These are phyloP conservation scores for Begonia peltatifolia DNA, from an alignment of 306 rosid genomes.

Conservation along the genomic window DNA sequence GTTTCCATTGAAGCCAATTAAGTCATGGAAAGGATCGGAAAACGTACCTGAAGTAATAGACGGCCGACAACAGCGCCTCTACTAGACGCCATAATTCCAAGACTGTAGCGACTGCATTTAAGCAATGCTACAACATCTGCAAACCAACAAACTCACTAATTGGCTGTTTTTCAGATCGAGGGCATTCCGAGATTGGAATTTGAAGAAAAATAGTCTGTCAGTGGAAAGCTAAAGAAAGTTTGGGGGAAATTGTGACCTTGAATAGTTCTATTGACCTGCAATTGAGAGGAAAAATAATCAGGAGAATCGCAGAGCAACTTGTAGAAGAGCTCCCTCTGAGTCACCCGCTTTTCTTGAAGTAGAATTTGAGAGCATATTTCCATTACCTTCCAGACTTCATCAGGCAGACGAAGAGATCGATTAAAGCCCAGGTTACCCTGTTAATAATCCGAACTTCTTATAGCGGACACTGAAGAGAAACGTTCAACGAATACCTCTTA, in stretches of 20 bases:
- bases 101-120: constrained; percentile 80
- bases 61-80: constrained; percentile 82
- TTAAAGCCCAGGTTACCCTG: not conserved
- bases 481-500: constrained; percentile 36
- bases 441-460: not conserved
- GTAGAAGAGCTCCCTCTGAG: constrained; percentile 88
- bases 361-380: constrained; percentile 64
- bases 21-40: not conserved
- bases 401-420: not conserved
- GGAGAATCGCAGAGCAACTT: constrained; percentile 68
- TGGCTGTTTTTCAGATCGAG: not conserved
- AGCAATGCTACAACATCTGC: constrained; percentile 84
- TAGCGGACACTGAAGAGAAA: not conserved
- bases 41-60: constrained; percentile 42
- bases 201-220: too few relatives aligned
- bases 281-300: constrained; percentile 56
- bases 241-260: constrained; percentile 42
- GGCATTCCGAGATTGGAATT: not conserved
- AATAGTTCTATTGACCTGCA: constrained; percentile 60
- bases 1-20: not conserved
- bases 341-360: constrained; percentile 62
- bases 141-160: not conserved
- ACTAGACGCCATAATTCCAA: constrained; percentile 94
- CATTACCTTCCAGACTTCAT: constrained; percentile 85
- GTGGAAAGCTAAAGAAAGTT: not conserved